Base-by-base conservation (phyloP, 495 filamentous ascomycete genomes). In the Aspergillus cavernicola region DNA sequence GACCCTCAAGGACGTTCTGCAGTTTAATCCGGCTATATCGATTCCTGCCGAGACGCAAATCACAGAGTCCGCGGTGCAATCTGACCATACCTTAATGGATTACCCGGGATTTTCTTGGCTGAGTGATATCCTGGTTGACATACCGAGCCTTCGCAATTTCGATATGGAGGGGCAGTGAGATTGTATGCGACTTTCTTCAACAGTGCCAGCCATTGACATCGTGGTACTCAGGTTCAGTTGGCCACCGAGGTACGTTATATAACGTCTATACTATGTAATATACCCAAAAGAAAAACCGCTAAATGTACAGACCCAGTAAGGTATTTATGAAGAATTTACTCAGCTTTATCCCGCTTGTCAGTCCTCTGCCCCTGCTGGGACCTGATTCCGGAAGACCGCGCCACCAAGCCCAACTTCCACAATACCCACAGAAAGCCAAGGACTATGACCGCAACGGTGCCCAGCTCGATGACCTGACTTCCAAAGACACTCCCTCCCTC, bases 381-480 rank as follows among this genome's bases (percentile, higher is more conserved):
- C n/a, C 44, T 42, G 19, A 50, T 33, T 16, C 64, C 65, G 37
- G 56, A 61, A 5, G 53, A 63, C 50, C 65, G 59, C 40, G 60
- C 65, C 31, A 74, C 80, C 16, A 66, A 62, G 11, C 73, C 57
- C 26, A 95, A 69, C 61, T 81, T 86, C 80, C 82, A 87, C 29
- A 82, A 66, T 37, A 95, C 76, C 85, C 89, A 95, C 39, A 78
- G 64, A 67, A 90, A 89, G 8, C 90, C 92, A 29, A 86, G 56
- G 19, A 82, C 33, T 29, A 97, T 83, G 7, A 76, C 84, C 2
- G 66, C 74, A 18, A 86, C 79, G 4, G 92, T 97, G 6, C 86
- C 89, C 31, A 71, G 51, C 67, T 88, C 86, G 37, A 95, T 82
- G 61, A 76, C 79, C 52, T 64, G 66, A n/a, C 77, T 73, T 39